Conservation (phyloP, 208 protist species). For the Acanthamoeba culbertsoni region DNA sequence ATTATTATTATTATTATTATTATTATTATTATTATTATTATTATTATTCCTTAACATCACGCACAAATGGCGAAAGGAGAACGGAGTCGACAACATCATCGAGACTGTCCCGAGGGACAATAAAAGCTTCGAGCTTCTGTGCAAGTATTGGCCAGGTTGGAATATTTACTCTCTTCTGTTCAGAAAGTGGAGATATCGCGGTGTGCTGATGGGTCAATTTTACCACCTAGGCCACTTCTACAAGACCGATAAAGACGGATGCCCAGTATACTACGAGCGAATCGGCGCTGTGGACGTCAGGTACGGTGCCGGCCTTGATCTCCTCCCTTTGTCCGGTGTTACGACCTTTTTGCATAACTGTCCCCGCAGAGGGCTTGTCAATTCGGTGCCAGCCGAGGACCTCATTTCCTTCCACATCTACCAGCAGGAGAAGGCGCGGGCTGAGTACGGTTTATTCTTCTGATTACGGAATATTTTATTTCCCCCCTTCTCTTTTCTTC, state of each 20-base stretch:
- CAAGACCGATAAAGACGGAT: not conserved
- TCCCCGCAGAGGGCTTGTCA: not conserved
- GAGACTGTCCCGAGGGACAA: constrained; percentile 8
- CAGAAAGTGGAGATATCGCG: not conserved
- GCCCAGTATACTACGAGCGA: constrained; percentile 4
- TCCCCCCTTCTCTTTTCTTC: not conserved
- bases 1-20: not conserved
- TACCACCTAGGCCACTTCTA: not conserved
- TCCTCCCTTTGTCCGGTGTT: not conserved
- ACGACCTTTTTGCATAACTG: not conserved
- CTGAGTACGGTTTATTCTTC: not conserved
- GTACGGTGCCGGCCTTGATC: not conserved
- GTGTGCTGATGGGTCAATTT: not conserved
- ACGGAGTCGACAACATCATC: not conserved
- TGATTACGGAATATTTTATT: too few relatives aligned
- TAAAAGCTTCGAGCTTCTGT: constrained; percentile 4
- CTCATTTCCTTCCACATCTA: constrained; percentile 37
- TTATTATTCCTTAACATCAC: not conserved
- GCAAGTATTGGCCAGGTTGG: constrained; percentile 34
- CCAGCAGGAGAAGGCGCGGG: constrained; percentile 28
- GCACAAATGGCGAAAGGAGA: constrained; percentile 19
- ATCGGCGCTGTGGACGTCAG: constrained; percentile 20
- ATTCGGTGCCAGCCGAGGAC: not conserved
- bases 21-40: not conserved
- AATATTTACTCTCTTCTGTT: too few relatives aligned